Evolutionary conservation across 139 green algal genomes (phyloP).

Genomic region (Chlorella sp.): DNA sequence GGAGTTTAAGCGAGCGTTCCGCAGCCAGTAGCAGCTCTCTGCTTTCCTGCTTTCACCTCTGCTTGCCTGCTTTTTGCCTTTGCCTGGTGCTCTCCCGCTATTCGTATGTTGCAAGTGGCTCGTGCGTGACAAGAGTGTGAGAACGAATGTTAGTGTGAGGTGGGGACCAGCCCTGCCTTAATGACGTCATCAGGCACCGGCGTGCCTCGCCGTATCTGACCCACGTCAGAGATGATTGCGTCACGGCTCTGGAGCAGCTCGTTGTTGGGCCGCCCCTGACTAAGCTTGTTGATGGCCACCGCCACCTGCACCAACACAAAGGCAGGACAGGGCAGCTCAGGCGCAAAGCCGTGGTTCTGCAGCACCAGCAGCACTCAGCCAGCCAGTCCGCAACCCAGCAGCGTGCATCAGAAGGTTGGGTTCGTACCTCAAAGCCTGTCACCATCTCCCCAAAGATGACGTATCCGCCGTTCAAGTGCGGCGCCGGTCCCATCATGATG

Average conservation of each 20-base stretch:
- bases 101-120: no score
- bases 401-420: background rate
- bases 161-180: background rate
- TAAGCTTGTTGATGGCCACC: background rate
- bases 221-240: conserved; percentile 4
- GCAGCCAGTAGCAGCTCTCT: no score
- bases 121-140: no score
- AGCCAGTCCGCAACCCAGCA: background rate
- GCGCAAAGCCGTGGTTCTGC: no score
- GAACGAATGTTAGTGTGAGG: no score
- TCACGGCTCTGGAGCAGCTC: conserved; percentile 1
- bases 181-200: conserved; percentile 4
- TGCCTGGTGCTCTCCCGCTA: no score
- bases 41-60: no score
- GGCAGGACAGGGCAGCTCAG: no score
- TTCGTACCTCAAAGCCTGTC: conserved; percentile 3
- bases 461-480: conserved; percentile 63
- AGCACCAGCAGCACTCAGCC: background rate
- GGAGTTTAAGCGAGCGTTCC: background rate
- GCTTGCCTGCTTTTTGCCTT: no score
- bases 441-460: conserved; percentile 56
- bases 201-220: background rate
- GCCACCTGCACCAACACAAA: background rate
- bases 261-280: conserved; percentile 7
- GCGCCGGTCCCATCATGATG: conserved; percentile 62